A percentile compares a stretch with the other conserved stretches of the same genome.
phyloP scores from a whole-genome alignment of 148 eudicot genomes.

The Nyssa sinensis region DNA sequence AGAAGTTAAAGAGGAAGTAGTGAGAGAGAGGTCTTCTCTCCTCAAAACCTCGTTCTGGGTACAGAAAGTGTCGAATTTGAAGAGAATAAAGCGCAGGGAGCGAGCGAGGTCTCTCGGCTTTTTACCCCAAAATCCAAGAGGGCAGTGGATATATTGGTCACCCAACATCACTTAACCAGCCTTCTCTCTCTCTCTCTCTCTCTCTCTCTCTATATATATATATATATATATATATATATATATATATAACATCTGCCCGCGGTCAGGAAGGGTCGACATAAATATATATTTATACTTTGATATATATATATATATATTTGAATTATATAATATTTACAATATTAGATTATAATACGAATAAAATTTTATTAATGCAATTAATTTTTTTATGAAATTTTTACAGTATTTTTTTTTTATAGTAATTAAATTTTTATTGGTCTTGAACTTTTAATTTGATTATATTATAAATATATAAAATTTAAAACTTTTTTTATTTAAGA shows the following conservation, averaged over 20 bases:
- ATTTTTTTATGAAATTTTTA: too few relatives aligned
- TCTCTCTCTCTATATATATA: background rate
- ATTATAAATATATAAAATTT: too few relatives aligned
- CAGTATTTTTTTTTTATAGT: too few relatives aligned
- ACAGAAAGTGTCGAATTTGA: conserved; percentile 46
- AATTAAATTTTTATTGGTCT: too few relatives aligned
- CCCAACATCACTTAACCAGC: background rate
- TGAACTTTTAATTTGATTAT: too few relatives aligned
- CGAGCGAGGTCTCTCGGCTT: conserved; percentile 17
- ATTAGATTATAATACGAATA: too few relatives aligned
- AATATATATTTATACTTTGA: too few relatives aligned
- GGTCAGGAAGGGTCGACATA: background rate
- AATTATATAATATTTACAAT: too few relatives aligned
- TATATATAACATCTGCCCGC: background rate
- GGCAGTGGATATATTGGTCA: background rate
- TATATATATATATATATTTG: too few relatives aligned
- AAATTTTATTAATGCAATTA: too few relatives aligned
- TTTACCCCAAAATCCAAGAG: conserved; percentile 8
- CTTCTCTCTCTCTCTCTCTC: background rate
- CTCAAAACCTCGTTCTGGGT: conserved; percentile 31
- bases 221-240: background rate
- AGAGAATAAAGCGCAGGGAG: conserved; percentile 49
- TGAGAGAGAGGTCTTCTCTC: conserved; percentile 8
- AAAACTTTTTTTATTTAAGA: too few relatives aligned
- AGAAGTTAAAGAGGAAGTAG: conserved; percentile 21